These are phyloP conservation scores for Phylloporus scabripes DNA, from an alignment of 768 basidiomycete genomes.

Conservation along the genomic window DNA sequence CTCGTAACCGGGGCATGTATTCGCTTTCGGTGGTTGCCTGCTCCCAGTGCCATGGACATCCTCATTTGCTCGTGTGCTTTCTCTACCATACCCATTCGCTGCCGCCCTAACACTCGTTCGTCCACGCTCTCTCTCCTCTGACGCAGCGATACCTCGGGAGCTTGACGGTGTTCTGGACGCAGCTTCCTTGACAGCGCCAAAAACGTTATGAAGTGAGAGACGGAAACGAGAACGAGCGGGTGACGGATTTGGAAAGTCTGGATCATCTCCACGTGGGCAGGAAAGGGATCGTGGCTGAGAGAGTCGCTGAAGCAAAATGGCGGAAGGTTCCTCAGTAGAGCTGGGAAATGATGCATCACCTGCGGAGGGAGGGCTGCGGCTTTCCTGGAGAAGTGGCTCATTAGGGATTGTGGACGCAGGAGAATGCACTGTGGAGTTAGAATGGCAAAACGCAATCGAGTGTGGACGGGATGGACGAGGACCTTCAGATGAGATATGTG, in stretches of 20 bases:
- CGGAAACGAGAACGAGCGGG: constrained; percentile 15
- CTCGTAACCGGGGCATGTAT: not conserved
- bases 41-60: not conserved
- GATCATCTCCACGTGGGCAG: not conserved
- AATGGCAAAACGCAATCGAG: not conserved
- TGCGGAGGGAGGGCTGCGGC: not conserved
- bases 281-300: not conserved
- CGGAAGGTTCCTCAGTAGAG: constrained; percentile 24
- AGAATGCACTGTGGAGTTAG: not conserved
- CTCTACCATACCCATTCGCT: not conserved
- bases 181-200: constrained; percentile 17
- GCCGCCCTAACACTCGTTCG: constrained; percentile 15
- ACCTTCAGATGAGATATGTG: not conserved
- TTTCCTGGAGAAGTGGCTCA: constrained; percentile 2
- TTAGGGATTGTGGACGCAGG: constrained; percentile 5
- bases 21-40: not conserved
- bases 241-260: constrained; percentile 1
- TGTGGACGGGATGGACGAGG: not conserved
- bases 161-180: constrained; percentile 12
- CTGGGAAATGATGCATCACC: constrained; percentile 26
- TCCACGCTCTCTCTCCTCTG: constrained; percentile 30
- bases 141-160: constrained; percentile 29
- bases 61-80: not conserved
- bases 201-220: constrained; percentile 13
- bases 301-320: not conserved